Evolutionary conservation across 345 rosid genomes (phyloP).

Genomic region (Microcos paniculata): DNA sequence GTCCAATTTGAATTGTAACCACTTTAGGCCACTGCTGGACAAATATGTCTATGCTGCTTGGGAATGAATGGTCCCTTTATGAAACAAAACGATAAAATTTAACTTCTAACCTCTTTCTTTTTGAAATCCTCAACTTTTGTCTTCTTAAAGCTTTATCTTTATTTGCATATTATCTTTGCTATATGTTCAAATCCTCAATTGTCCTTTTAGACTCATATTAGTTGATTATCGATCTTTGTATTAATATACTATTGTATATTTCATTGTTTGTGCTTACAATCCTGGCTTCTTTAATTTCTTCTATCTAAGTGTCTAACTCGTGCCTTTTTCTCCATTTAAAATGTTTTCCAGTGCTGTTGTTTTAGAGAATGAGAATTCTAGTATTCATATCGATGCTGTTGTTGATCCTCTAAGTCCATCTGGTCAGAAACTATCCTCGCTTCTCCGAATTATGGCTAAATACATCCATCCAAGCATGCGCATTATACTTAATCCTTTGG

Average conservation of each 20-base stretch:
- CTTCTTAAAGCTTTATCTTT: slow-evolving; percentile 4
- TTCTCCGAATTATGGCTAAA: slow-evolving; percentile 73
- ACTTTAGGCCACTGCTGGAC: not conserved
- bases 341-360: slow-evolving; percentile 71
- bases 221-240: not conserved
- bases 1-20: not conserved
- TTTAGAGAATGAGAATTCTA: slow-evolving; percentile 67
- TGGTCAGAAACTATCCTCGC: slow-evolving; percentile 89
- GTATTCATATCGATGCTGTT: slow-evolving; percentile 91
- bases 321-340: slow-evolving; percentile 1
- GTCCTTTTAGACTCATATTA: not conserved
- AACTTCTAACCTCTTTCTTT: not conserved
- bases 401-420: slow-evolving; percentile 89
- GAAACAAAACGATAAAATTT: not conserved
- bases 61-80: not conserved
- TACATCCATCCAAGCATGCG: slow-evolving; percentile 91
- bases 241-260: not conserved
- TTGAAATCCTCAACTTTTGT: not conserved
- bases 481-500: slow-evolving; percentile 91
- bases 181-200: not conserved
- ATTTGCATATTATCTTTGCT: not conserved
- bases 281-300: not conserved
- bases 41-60: not conserved
- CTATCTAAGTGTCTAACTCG: not conserved
- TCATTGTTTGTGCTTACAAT: not conserved